Evolutionary conservation across 2,329 filamentous ascomycete species (phyloP), one percentile per base, ranked within the genome.

Genomic region (Colletotrichum tabaci): DNA sequence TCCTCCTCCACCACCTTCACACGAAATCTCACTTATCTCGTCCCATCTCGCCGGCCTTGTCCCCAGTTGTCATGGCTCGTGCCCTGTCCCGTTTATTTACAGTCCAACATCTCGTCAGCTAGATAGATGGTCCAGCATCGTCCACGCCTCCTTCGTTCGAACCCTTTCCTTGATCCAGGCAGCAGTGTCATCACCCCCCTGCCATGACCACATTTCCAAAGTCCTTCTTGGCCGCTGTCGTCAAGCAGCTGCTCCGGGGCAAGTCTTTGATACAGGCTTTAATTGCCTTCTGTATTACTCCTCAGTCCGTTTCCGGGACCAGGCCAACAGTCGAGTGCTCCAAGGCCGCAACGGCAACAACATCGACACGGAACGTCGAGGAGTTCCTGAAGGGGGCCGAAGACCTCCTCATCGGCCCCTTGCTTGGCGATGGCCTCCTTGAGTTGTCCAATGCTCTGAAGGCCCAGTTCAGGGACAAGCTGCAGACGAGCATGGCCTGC

Each of bases 341-440:
- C 8, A 67, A 70, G 58, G 18, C 72, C 47, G 42, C 40, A 13
- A n/a, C 70, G 76, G n/a, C 76, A 76, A 26, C 75, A 74, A 46
- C 74, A 60, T 64, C 71, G 67, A 42, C 75, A 64, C 80, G 77
- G 38, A 83, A 77, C 65, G 75, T 84, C 47, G 81, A 84, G n/a
- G 85, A 87, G 16, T 92, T 91, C 75, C 80, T 92, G 67, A 81
- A 82, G 63, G 87, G 90, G 71, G 88, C 86, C n/a, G 86, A 90
- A 78, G 79, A 82, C 47, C 81, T 86, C 4, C 80, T 92, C 53
- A 78, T 89, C 60, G 82, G 81, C 0, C 86, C 87, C 10, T 79
- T 87, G 65, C 82, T 83, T 61, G 84, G 80, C 61, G 80, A 85
- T 73, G 82, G 81, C 74, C 81, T 90, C 30, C 77, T 81, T 60